Evolutionary conservation across 2,329 filamentous ascomycete species (phyloP).

Genomic region (Colletotrichum costaricense): DNA sequence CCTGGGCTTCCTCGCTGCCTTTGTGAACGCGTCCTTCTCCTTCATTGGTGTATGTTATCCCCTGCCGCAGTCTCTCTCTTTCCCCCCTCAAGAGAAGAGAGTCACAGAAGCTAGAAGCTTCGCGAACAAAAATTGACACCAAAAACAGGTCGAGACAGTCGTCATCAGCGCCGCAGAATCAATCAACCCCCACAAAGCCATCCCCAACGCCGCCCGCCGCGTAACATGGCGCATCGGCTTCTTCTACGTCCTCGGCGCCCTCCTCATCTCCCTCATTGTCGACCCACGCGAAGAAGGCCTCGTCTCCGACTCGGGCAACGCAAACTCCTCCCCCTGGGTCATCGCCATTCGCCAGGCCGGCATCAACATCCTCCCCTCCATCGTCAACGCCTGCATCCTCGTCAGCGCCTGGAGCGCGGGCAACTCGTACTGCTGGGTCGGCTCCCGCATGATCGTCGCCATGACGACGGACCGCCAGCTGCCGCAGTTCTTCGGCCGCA

Average conservation of each 20-base stretch:
- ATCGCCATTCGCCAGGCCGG: conserved; percentile 55
- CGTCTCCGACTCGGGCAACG: conserved; percentile 48
- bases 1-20: conserved; percentile 66
- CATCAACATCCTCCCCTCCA: conserved; percentile 52
- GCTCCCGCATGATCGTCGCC: conserved; percentile 55
- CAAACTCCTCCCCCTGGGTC: conserved; percentile 57
- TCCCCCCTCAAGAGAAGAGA: not conserved
- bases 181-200: conserved; percentile 52
- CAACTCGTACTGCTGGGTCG: conserved; percentile 55
- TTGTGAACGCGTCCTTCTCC: conserved; percentile 58
- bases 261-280: conserved; percentile 57
- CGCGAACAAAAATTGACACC: conserved; percentile 28
- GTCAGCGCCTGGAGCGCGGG: conserved; percentile 58
- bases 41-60: conserved; percentile 27
- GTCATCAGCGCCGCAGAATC: conserved; percentile 57
- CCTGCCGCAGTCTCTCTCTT: not conserved
- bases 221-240: conserved; percentile 57
- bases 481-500: conserved; percentile 51
- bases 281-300: conserved; percentile 51
- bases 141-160: conserved; percentile 50
- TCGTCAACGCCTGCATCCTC: conserved; percentile 61
- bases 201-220: conserved; percentile 56
- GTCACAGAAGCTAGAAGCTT: too few relatives aligned
- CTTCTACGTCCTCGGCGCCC: conserved; percentile 56
- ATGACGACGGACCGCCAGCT: conserved; percentile 37